A percentile compares a stretch with the other conserved stretches of the same genome.
Evolutionary conservation across 2,329 filamentous ascomycete genomes (phyloP).

Genomic region (Apiospora kogelbergensis): DNA sequence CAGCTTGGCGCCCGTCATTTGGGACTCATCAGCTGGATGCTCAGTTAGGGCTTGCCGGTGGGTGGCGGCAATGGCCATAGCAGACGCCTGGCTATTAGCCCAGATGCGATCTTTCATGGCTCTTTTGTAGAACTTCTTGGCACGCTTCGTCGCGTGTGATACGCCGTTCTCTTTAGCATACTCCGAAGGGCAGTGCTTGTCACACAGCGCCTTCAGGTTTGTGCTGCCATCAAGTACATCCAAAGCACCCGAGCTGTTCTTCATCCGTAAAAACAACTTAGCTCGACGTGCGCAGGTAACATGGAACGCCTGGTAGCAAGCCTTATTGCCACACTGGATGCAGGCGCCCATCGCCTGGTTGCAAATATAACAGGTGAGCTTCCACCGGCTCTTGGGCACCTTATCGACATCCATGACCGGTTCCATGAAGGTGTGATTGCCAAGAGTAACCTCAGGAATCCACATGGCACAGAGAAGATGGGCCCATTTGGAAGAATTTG

Average conservation of each 20-base stretch:
- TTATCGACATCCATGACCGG: constrained; percentile 98
- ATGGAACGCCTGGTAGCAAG: constrained; percentile 95
- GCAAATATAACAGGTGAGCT: constrained; percentile 92
- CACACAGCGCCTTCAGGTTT: constrained; percentile 90
- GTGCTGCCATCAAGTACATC: constrained; percentile 77
- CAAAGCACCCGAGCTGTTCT: constrained; percentile 78
- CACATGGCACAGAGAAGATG: constrained; percentile 96
- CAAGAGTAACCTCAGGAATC: constrained; percentile 95
- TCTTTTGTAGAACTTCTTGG: constrained; percentile 85
- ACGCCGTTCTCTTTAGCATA: constrained; percentile 87
- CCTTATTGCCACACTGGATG: constrained; percentile 97
- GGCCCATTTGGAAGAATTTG: constrained; percentile 93
- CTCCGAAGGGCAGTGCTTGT: constrained; percentile 88
- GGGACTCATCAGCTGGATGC: constrained; percentile 76
- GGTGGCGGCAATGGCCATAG: constrained; percentile 75
- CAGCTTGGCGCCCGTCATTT: constrained; percentile 80
- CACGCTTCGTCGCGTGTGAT: constrained; percentile 74
- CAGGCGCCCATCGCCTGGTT: constrained; percentile 97
- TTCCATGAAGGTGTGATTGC: constrained; percentile 97
- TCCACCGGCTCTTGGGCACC: constrained; percentile 93
- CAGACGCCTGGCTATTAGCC: constrained; percentile 86
- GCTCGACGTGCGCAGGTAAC: constrained; percentile 92
- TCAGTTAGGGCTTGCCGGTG: constrained; percentile 64
- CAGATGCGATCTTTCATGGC: constrained; percentile 88
- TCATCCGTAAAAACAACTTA: constrained; percentile 92